Evolutionary conservation across 108 stramenopile genomes (phyloP).

Genomic region (Conticribra weissflogii): DNA sequence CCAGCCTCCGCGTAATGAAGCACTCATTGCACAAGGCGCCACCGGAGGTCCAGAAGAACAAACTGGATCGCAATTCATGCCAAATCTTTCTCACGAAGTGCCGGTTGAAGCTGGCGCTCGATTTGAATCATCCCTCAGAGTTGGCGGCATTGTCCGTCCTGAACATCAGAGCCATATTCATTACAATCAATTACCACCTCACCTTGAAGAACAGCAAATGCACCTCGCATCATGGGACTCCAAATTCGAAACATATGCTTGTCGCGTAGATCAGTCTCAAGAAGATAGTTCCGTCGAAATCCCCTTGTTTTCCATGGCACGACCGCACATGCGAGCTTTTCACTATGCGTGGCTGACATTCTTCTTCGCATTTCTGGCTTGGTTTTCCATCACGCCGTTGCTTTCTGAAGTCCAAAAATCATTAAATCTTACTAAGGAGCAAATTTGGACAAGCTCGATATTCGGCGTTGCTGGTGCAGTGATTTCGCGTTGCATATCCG

Average conservation of each 20-base stretch:
- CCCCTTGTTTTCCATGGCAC: conserved; percentile 33
- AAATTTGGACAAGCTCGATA: conserved; percentile 69
- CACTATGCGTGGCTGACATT: conserved; percentile 75
- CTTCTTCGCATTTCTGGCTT: conserved; percentile 68
- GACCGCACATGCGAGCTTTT: conserved; percentile 92
- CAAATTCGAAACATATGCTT: conserved; percentile 61
- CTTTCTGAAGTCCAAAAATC: conserved; percentile 59
- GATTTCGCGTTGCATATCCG: conserved; percentile 65
- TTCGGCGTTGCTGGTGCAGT: conserved; percentile 61
- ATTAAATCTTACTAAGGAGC: conserved; percentile 54
- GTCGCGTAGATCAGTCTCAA: conserved; percentile 56
- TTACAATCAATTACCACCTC: not conserved
- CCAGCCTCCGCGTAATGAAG: too few species aligned
- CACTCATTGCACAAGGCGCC: too few species aligned
- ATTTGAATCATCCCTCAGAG: conserved; percentile 32
- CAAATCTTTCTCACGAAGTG: too few species aligned
- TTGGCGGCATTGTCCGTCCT: conserved; percentile 26
- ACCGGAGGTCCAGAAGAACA: not conserved
- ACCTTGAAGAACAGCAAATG: conserved; percentile 22
- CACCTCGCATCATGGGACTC: conserved; percentile 64
- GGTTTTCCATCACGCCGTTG: conserved; percentile 76
- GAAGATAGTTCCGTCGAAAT: conserved; percentile 66
- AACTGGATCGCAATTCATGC: too few species aligned
- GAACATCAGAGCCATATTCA: not conserved
- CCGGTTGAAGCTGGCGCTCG: not conserved